Percentiles rank a stretch among this genome's conserved stretches.
Conservation (phyloP, 225 moss, liverwort and hornwort genomes). For the Physcomitrellopsis africana region DNA sequence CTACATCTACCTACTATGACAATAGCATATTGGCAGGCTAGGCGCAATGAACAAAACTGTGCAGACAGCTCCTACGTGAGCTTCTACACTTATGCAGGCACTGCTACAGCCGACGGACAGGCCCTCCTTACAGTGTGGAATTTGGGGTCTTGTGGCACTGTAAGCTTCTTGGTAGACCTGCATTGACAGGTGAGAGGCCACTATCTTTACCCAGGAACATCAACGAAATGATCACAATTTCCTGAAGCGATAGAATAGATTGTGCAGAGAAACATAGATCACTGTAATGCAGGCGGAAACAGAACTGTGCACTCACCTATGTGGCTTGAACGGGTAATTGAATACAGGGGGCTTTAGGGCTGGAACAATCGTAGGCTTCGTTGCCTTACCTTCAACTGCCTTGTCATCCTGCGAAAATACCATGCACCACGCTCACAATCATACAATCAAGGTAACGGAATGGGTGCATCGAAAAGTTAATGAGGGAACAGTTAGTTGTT, state of each 20-base stretch:
- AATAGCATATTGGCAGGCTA: conserved; percentile 55
- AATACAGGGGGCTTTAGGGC: conserved; percentile 41
- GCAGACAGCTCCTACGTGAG: background rate
- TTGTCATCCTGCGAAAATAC: conserved; percentile 38
- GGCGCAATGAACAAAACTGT: conserved; percentile 35
- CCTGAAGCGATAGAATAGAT: too few species aligned
- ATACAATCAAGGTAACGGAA: too few species aligned
- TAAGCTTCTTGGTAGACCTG: conserved; percentile 68
- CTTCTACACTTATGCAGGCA: conserved; percentile 8
- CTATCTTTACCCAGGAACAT: too few species aligned
- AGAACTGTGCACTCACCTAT: conserved; percentile 33
- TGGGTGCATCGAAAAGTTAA: too few species aligned
- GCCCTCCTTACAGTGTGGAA: conserved; percentile 43
- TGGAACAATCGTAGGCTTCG: conserved; percentile 19
- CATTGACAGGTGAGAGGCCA: background rate
- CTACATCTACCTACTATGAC: conserved; percentile 48
- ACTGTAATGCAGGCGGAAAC: too few species aligned
- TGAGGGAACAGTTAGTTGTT: too few species aligned
- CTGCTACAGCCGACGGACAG: conserved; percentile 34
- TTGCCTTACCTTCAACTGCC: conserved; percentile 21
- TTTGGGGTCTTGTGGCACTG: conserved; percentile 59
- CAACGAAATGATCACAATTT: too few species aligned
- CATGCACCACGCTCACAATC: background rate
- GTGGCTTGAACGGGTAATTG: conserved; percentile 65
- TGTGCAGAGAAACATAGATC: too few species aligned